A percentile compares a stretch with the other conserved stretches of the same genome.
phyloP scores from a whole-genome alignment of 2,329 filamentous ascomycete genomes.

The Alternaria alternata region DNA sequence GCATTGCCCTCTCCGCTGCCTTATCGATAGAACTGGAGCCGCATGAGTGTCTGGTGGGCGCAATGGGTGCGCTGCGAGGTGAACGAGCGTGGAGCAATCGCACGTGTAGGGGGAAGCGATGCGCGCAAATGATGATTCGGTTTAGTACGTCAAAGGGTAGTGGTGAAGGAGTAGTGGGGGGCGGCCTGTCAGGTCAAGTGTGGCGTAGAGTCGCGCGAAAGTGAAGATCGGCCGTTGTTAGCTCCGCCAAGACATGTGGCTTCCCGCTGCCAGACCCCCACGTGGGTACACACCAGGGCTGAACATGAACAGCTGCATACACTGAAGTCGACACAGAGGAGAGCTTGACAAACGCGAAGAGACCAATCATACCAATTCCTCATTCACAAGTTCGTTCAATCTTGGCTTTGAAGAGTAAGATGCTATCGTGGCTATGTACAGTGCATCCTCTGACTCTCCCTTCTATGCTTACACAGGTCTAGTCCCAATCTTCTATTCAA shows the following conservation, averaged over 20 bases:
- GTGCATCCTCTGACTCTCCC: neutral
- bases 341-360: neutral
- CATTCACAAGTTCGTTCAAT: neutral
- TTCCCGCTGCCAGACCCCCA: neutral
- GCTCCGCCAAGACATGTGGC: constrained; percentile 1
- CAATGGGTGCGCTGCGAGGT: constrained; percentile 23
- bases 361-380: neutral
- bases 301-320: neutral
- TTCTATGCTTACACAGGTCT: neutral
- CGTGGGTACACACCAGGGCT: neutral
- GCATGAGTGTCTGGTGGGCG: constrained; percentile 28
- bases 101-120: neutral
- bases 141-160: neutral
- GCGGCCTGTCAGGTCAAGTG: neutral
- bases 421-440: constrained; percentile 4
- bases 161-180: constrained; percentile 4
- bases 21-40: constrained; percentile 27
- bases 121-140: neutral
- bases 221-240: neutral
- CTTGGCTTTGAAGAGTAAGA: neutral
- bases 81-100: constrained; percentile 1
- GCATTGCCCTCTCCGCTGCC: constrained; percentile 46
- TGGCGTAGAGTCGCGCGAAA: neutral
- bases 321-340: neutral
- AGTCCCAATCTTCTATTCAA: too few species aligned